Conservation (phyloP, 345 rosid genomes). For the Acer yangbiense region DNA sequence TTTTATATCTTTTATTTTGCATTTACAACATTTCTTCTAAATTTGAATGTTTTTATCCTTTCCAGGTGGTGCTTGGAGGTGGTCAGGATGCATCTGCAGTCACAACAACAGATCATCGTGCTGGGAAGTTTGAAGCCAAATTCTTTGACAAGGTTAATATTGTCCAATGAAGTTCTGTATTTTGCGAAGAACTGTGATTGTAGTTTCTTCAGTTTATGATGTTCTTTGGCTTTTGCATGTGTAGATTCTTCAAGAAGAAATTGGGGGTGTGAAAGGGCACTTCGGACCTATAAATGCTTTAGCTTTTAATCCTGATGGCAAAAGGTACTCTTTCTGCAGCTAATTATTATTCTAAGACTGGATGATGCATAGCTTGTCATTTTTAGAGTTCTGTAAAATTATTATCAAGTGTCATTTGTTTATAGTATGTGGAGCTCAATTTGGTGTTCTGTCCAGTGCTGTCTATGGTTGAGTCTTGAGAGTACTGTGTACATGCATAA, state of each 20-base stretch:
- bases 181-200: neutral
- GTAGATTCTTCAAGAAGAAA: conserved; percentile 85
- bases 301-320: conserved; percentile 95
- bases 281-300: conserved; percentile 97
- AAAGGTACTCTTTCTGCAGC: conserved; percentile 50
- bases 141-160: conserved; percentile 73
- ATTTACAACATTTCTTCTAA: neutral
- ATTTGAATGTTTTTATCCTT: conserved; percentile 10
- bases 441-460: neutral
- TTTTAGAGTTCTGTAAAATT: neutral
- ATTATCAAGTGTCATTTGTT: neutral
- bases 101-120: conserved; percentile 95
- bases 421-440: neutral
- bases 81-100: conserved; percentile 98
- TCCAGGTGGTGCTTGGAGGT: conserved; percentile 96
- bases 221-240: neutral
- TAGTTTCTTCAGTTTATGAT: neutral
- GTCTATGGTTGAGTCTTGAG: neutral
- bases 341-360: neutral
- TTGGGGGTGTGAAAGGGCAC: conserved; percentile 97
- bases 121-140: conserved; percentile 98
- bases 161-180: neutral
- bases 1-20: neutral
- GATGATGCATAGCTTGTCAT: neutral
- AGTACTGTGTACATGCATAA: neutral